Evolutionary conservation across 331 rosid genomes (phyloP).

Genomic region (Malus hybrid): DNA sequence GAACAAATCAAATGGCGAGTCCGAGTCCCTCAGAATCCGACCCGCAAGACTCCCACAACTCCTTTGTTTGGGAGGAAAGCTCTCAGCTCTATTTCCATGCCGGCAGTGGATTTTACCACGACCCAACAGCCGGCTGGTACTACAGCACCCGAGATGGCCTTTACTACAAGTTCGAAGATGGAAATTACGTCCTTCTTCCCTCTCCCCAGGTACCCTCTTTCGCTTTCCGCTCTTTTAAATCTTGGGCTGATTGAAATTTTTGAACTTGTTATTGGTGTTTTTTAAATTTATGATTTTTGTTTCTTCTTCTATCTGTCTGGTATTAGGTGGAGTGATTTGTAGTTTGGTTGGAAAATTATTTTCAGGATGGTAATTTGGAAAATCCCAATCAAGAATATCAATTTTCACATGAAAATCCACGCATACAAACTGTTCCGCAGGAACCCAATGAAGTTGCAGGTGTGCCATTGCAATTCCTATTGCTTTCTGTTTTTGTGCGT

Average conservation of each 20-base stretch:
- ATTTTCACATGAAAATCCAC: background rate
- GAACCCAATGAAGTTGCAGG: background rate
- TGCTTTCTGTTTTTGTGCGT: background rate
- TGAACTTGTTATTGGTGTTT: background rate
- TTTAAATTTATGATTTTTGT: background rate
- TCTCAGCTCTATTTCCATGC: conserved; percentile 73
- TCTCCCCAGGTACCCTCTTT: conserved; percentile 24
- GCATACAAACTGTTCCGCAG: background rate
- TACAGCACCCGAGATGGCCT: conserved; percentile 59
- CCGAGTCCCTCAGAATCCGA: conserved; percentile 16
- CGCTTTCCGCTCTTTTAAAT: background rate
- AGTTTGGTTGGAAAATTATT: background rate
- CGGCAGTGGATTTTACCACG: conserved; percentile 88
- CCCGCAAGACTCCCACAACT: conserved; percentile 16
- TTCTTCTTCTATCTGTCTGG: background rate
- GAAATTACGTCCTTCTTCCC: conserved; percentile 65
- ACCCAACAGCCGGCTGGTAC: conserved; percentile 89
- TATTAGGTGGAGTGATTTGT: background rate
- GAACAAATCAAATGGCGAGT: conserved; percentile 5
- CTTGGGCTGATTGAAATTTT: background rate
- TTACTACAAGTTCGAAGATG: conserved; percentile 75
- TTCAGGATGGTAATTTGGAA: conserved; percentile 17
- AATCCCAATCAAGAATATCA: conserved; percentile 15
- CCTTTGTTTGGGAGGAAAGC: conserved; percentile 71
- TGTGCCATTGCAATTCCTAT: background rate